Base-by-base conservation (phyloP, 148 eudicot genomes). In the Nepenthes gracilis region DNA sequence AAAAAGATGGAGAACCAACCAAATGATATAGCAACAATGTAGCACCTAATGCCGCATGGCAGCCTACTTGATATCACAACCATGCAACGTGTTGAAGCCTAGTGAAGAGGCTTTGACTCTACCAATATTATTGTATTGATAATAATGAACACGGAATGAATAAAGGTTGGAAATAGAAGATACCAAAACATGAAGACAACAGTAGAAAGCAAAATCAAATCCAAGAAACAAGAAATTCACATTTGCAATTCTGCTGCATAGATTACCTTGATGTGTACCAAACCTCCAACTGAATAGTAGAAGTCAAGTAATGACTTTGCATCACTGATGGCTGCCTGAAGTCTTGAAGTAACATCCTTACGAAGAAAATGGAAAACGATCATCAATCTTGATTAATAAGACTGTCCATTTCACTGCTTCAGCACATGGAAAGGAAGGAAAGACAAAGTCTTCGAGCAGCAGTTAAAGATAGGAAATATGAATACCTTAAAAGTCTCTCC, bases 281-380 rank as follows among this genome's bases (percentile, higher is more conserved):
- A 77, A 70, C 95, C 71, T 79, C 91, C 99, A 47, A 88, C 47
- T 35, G 92, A 64, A 59, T 80, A 77, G 74, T 88, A 86, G 74
- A 74, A 84, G 51, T 88, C 95, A 47, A 79, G 74, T 76, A 93
- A 73, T 62, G 92, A 72, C 67, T 64, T 80, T 43, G 89, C 82
- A 50, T 55, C 77, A 12, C 54, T 61, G 59, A 81, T 65, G 54
- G 84, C 75, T 64, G 81, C 73, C 79, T 81, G 85, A 57, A 86
- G 77, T 70, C 82, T 84, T 59, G 85, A 70, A 50, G 71, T 74
- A 67, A 83, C 66, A 40, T 65, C 89, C 98, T 88, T 52, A 35
- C 54, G 47, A 60, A 52, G 43, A 61, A 36, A 49, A 56, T 57
- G 58, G 36, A 8, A 62, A 40, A 40, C 6, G 45, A 40, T 40